Percentiles rank a stretch among this genome's conserved stretches.
These are phyloP conservation scores for Candida ascalaphidarum DNA, from an alignment of 805 yeast genomes.

Conservation along the genomic window DNA sequence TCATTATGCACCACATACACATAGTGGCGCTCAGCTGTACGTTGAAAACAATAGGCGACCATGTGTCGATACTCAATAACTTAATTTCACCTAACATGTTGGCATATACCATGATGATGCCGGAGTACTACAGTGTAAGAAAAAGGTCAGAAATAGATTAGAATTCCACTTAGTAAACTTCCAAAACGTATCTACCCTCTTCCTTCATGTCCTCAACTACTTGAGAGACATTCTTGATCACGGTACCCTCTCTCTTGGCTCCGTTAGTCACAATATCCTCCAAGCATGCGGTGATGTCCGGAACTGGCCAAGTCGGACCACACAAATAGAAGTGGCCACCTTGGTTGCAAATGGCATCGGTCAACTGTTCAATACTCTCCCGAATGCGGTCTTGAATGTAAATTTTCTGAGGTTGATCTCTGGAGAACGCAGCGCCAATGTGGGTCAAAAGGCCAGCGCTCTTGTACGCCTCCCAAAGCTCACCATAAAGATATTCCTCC, in stretches of 20 bases:
- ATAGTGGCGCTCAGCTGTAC: no score
- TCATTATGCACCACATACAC: no score
- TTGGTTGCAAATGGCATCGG: constrained; percentile 69
- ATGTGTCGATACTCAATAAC: no score
- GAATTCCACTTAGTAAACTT: constrained; percentile 65
- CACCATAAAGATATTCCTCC: constrained; percentile 94
- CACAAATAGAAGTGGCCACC: constrained; percentile 90
- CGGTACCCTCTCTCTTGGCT: constrained; percentile 55
- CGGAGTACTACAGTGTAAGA: no score
- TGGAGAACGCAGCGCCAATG: constrained; percentile 95
- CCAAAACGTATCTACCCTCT: constrained; percentile 82
- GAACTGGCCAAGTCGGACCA: constrained; percentile 99
- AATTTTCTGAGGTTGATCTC: constrained; percentile 92
- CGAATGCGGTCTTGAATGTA: constrained; percentile 92
- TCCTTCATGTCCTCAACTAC: constrained; percentile 93
- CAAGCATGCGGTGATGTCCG: constrained; percentile 86
- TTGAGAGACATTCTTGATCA: constrained; percentile 60
- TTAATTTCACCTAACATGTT: no score
- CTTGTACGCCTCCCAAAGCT: constrained; percentile 93
- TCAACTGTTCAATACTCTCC: constrained; percentile 62
- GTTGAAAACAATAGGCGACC: no score
- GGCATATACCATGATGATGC: no score
- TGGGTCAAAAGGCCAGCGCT: constrained; percentile 89
- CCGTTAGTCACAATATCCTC: constrained; percentile 71
- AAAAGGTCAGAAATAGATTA: no score